A percentile compares a stretch with the other conserved stretches of the same genome.
These are phyloP conservation scores for Fusarium mexicanum DNA, from an alignment of 2,329 filamentous ascomycete genomes.

Conservation along the genomic window DNA sequence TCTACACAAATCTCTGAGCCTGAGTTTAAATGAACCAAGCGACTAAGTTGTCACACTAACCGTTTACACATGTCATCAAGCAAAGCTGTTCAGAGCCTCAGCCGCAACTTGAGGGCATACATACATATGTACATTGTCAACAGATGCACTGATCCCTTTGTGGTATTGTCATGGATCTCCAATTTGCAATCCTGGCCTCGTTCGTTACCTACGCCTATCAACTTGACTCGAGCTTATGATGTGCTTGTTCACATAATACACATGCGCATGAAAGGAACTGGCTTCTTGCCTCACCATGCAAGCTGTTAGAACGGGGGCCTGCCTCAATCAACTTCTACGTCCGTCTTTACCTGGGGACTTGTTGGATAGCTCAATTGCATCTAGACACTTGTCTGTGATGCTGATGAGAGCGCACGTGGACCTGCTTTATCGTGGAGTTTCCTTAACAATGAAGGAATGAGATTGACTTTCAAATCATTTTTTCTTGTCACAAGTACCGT, in stretches of 20 bases:
- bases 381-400: not conserved
- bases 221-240: not conserved
- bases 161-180: conserved; percentile 14
- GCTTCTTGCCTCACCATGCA: not conserved
- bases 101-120: conserved; percentile 17
- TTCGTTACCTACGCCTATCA: not conserved
- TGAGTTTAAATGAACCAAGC: conserved; percentile 20
- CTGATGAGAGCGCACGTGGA: not conserved
- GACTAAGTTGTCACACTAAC: conserved; percentile 36
- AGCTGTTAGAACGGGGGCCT: not conserved
- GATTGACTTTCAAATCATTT: conserved; percentile 8
- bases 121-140: conserved; percentile 8
- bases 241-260: not conserved
- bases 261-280: not conserved
- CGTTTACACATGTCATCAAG: conserved; percentile 18
- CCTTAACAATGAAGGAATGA: conserved; percentile 1
- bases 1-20: not conserved
- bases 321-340: not conserved
- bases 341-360: not conserved
- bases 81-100: conserved; percentile 13
- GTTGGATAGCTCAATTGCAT: not conserved
- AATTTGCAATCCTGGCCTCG: conserved; percentile 16
- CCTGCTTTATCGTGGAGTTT: not conserved
- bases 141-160: conserved; percentile 30
- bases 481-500: not conserved